Percentiles rank a stretch among this genome's conserved stretches.
Conservation (phyloP, 2,329 filamentous ascomycete species). For the Fusarium subglutinans region DNA sequence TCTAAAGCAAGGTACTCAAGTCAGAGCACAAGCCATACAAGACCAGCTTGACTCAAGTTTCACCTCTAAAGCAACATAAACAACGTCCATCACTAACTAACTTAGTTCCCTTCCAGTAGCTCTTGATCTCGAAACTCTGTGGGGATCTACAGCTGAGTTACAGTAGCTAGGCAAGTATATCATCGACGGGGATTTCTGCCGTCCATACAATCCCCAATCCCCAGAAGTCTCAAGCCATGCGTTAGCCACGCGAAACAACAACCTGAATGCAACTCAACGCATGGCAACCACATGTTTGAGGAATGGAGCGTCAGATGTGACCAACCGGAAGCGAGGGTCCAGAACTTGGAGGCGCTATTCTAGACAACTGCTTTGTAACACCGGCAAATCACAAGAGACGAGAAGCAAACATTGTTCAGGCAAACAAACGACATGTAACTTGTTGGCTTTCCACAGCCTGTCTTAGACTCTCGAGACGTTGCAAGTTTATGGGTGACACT, state of each 20-base stretch:
- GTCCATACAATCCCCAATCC: not conserved
- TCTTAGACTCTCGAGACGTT: not conserved
- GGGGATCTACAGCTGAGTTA: not conserved
- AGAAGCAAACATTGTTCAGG: not conserved
- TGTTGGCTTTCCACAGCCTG: not conserved
- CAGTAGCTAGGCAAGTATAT: not conserved
- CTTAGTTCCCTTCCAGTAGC: constrained; percentile 3
- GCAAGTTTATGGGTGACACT: not conserved
- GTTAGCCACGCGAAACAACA: constrained; percentile 16
- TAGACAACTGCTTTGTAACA: not conserved
- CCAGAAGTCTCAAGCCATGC: not conserved
- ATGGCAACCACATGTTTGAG: constrained; percentile 26
- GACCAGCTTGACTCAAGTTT: not conserved
- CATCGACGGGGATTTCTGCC: not conserved
- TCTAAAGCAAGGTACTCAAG: not conserved
- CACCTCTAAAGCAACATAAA: not conserved
- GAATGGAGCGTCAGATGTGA: constrained; percentile 28
- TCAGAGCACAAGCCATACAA: not conserved
- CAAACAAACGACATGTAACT: not conserved
- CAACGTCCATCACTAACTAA: not conserved
- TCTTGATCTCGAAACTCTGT: not conserved
- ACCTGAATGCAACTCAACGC: constrained; percentile 12
- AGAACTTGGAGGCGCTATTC: constrained; percentile 14
- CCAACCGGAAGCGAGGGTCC: constrained; percentile 14
- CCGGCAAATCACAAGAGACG: not conserved